Evolutionary conservation across 1,284 basidiomycete species (phyloP).

Genomic region (Afroboletus lepidellus): DNA sequence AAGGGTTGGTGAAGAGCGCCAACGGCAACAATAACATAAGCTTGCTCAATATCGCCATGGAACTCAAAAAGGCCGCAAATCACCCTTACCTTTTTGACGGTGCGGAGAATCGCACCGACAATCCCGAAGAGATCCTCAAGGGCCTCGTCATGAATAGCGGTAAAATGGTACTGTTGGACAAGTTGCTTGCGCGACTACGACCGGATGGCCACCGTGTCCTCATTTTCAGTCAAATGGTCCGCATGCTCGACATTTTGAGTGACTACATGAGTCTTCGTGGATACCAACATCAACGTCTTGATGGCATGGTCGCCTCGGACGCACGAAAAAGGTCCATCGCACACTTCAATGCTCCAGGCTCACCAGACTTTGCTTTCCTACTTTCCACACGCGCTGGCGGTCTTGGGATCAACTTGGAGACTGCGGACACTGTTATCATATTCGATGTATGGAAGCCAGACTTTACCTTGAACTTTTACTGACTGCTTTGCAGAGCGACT

Average conservation of each 20-base stretch:
- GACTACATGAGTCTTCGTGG: slow-evolving; percentile 93
- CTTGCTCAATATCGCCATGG: slow-evolving; percentile 94
- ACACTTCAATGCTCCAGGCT: slow-evolving; percentile 94
- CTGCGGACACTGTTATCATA: slow-evolving; percentile 98
- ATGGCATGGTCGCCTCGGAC: slow-evolving; percentile 94
- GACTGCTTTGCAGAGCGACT: slow-evolving; percentile 64
- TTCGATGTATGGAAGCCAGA: slow-evolving; percentile 76
- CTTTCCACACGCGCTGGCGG: slow-evolving; percentile 97
- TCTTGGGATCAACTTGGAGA: slow-evolving; percentile 97
- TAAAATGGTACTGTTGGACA: slow-evolving; percentile 97
- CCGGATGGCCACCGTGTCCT: slow-evolving; percentile 93
- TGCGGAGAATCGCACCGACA: slow-evolving; percentile 78
- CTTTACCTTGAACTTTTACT: slow-evolving; percentile 16
- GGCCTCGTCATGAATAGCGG: slow-evolving; percentile 98
- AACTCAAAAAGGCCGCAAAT: slow-evolving; percentile 96
- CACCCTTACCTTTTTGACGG: slow-evolving; percentile 99
- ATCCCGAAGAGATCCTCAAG: slow-evolving; percentile 85
- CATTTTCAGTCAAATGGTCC: slow-evolving; percentile 99
- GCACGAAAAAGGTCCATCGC: slow-evolving; percentile 91
- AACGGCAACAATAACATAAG: slow-evolving; percentile 86
- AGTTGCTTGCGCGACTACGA: slow-evolving; percentile 85
- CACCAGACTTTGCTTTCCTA: slow-evolving; percentile 95
- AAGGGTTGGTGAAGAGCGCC: slow-evolving; percentile 85
- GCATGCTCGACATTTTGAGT: slow-evolving; percentile 97
- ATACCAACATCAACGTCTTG: slow-evolving; percentile 95